These are phyloP conservation scores for Colletotrichum euphorbiae DNA, from an alignment of 2,329 filamentous ascomycete species.

Conservation along the genomic window DNA sequence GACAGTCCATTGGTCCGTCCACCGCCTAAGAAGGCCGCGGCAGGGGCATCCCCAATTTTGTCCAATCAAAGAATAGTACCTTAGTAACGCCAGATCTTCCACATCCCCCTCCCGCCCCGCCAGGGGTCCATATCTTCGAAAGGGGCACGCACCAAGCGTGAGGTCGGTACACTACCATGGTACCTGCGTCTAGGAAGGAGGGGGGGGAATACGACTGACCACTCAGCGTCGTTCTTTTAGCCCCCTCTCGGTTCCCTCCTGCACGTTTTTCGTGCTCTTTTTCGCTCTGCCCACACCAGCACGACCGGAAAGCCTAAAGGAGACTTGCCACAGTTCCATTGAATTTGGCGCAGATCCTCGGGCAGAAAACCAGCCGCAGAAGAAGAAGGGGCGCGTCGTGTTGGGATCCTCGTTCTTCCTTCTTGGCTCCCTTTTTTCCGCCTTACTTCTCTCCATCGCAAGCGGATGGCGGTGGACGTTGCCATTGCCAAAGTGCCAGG, in stretches of 20 bases:
- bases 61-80: not conserved
- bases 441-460: not conserved
- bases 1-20: constrained; percentile 21
- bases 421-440: not conserved
- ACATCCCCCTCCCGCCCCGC: constrained; percentile 6
- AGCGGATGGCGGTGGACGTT: not conserved
- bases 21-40: not conserved
- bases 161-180: constrained; percentile 3
- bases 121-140: constrained; percentile 8
- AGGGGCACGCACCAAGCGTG: constrained; percentile 12
- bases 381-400: constrained; percentile 11
- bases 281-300: no score
- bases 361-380: not conserved
- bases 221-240: constrained; percentile 3
- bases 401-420: constrained; percentile 8
- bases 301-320: no score
- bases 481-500: not conserved
- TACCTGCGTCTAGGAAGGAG: constrained; percentile 14
- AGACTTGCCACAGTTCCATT: constrained; percentile 16
- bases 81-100: constrained; percentile 8
- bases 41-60: not conserved
- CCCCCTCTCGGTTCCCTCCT: not conserved
- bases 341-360: constrained; percentile 35
- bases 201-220: constrained; percentile 6
- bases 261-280: not conserved